phyloP scores from a whole-genome alignment of 2,329 filamentous ascomycete genomes.

The Pezicula rhizophila region DNA sequence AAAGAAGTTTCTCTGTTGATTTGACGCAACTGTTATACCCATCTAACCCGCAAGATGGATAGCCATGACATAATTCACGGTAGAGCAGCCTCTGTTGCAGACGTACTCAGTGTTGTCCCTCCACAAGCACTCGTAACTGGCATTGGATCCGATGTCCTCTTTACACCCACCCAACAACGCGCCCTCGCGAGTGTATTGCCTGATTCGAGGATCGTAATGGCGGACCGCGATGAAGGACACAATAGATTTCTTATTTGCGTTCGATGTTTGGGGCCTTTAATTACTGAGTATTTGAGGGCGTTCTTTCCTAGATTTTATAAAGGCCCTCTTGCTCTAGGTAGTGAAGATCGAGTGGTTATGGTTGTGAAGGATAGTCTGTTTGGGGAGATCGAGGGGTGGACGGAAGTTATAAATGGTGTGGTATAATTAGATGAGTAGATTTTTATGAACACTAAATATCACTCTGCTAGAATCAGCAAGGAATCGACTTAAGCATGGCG shows the following conservation, averaged over 20 bases:
- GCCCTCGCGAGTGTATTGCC: conserved; percentile 26
- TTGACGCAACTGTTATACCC: conserved; percentile 34
- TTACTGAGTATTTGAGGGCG: conserved; percentile 7
- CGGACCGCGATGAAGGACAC: conserved; percentile 28
- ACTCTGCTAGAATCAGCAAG: too few species aligned
- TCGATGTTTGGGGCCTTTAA: conserved; percentile 25
- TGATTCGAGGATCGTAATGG: conserved; percentile 20
- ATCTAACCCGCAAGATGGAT: conserved; percentile 33
- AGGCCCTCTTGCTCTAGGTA: not conserved
- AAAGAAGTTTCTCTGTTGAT: conserved; percentile 31
- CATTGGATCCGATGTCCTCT: conserved; percentile 30
- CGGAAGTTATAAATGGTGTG: not conserved
- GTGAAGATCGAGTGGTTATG: not conserved
- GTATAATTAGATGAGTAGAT: too few species aligned
- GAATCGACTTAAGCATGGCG: too few species aligned
- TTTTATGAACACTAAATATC: too few species aligned
- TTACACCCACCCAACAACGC: conserved; percentile 27
- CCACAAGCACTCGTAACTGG: conserved; percentile 28
- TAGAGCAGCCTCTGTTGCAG: too few species aligned
- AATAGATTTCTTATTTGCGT: conserved; percentile 34
- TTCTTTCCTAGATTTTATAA: not conserved
- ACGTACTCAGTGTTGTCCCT: conserved; percentile 19
- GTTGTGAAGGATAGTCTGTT: conserved; percentile 2
- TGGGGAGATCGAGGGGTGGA: not conserved
- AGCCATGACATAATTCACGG: conserved; percentile 29